Percentiles rank a stretch among this genome's conserved stretches.
These are phyloP conservation scores for Schoenoplectus triqueter DNA, from an alignment of 202 grass and related monocot genomes.

Conservation along the genomic window DNA sequence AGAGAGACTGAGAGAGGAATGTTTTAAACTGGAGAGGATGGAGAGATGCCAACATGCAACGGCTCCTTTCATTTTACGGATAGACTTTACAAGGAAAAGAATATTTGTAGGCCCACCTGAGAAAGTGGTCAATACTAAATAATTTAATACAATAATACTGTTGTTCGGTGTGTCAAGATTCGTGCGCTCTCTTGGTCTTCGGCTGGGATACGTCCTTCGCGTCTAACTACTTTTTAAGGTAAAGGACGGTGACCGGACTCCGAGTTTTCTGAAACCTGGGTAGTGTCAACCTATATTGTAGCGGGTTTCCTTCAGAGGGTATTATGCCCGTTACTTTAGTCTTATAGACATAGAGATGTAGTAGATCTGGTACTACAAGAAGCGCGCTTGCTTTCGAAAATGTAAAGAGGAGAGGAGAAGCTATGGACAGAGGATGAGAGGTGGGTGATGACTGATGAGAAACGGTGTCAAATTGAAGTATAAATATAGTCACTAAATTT, in stretches of 20 bases:
- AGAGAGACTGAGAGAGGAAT: too few relatives aligned
- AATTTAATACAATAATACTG: neutral
- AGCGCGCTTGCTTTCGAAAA: neutral
- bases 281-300: neutral
- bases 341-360: neutral
- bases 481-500: too few relatives aligned
- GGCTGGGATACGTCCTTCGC: neutral
- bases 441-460: neutral
- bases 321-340: neutral
- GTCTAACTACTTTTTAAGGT: neutral
- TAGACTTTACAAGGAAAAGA: neutral
- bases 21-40: neutral
- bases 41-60: conserved; percentile 15
- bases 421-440: neutral
- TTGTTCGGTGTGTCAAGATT: neutral
- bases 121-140: conserved; percentile 2
- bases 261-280: neutral
- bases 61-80: conserved; percentile 32
- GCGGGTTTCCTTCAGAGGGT: too few relatives aligned
- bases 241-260: neutral
- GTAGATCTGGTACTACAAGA: neutral
- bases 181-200: conserved; percentile 11
- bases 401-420: neutral
- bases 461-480: too few relatives aligned
- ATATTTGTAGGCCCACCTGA: conserved; percentile 16